phyloP scores from a whole-genome alignment of 306 rosid genomes.

The Cucumis cinereus region DNA sequence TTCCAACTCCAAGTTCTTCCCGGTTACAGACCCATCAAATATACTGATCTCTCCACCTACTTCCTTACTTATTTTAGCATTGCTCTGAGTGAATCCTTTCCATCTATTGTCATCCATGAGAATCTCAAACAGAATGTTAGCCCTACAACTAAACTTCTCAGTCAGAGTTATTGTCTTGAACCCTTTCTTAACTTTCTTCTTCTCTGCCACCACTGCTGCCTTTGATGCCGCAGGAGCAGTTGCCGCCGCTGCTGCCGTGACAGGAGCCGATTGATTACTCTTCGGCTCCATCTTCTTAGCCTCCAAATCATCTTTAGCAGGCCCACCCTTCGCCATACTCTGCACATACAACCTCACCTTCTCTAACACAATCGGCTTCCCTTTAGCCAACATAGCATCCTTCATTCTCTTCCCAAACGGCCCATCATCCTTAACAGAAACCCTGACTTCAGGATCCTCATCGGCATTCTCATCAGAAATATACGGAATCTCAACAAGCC shows the following conservation, averaged over 20 bases:
- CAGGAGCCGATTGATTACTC: constrained; percentile 2
- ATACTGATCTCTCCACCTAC: constrained; percentile 78
- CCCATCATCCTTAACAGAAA: constrained; percentile 69
- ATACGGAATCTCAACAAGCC: constrained; percentile 74
- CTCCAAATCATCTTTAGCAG: constrained; percentile 71
- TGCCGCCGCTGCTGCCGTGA: not conserved
- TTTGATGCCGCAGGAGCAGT: constrained; percentile 1
- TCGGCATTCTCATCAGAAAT: constrained; percentile 90
- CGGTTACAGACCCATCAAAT: constrained; percentile 84
- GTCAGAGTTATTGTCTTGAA: constrained; percentile 58
- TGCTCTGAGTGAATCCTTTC: constrained; percentile 90
- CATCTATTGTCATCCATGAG: constrained; percentile 95
- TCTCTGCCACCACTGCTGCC: constrained; percentile 14
- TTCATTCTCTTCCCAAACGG: constrained; percentile 55
- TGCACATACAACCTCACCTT: constrained; percentile 65
- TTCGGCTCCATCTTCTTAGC: constrained; percentile 37
- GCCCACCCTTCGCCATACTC: constrained; percentile 84
- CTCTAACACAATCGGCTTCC: constrained; percentile 65
- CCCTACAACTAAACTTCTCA: constrained; percentile 84
- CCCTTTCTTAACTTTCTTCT: constrained; percentile 43
- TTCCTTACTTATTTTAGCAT: constrained; percentile 79
- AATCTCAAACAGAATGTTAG: constrained; percentile 65
- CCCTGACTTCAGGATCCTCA: constrained; percentile 80
- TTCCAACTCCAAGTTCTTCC: constrained; percentile 69
- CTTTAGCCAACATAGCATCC: constrained; percentile 70